Evolutionary conservation across 106 monocot species (phyloP), one percentile per base, ranked within the genome.

Genomic region (Alisma plantagoaquatica): DNA sequence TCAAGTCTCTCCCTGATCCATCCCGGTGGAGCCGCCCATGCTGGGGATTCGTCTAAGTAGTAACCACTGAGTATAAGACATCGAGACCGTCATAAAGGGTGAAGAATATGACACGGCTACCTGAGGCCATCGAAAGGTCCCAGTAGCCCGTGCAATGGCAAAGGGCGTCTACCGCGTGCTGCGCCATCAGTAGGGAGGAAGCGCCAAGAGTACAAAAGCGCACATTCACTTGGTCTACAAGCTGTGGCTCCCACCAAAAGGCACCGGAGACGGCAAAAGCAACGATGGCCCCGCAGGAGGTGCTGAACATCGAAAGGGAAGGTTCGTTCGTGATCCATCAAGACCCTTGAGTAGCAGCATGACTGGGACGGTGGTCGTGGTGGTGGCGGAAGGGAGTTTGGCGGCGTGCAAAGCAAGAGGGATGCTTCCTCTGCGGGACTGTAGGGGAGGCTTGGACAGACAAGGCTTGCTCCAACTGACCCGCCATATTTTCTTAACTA

Each of bases 141-240:
- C 73, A 14, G 55, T 69, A 3, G 89, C 84, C 28, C 70, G 80
- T 30, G 83, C 83, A 1, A 64, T 83, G 17, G 79, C 52, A 1
- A 80, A 90, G 51, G 89, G 83, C 3, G 68, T 83, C n/a, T 90
- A 90, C 62, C 63, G 76, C 56, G 77, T 90, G 52, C 53, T 90
- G 10, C 30, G 64, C 50, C 89, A 90, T 68, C 23, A 57, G 28
- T 38, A 38, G 9, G 35, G 35, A 14, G 35, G 14, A 14, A 4
- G 11, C n/a, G n/a, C 16, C 10, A 53, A 27, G 24, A 35, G n/a
- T n/a, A n/a, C n/a, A n/a, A n/a, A 41, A 22, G 33, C 38, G 9
- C 83, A 90, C 64, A 77, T 83, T 26, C 80, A 90, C 64, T 77
- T 90, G 45, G 43, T 90, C 38, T 90, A 90, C 76, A 90, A 73